These are phyloP conservation scores for Aureobasidium sp. DNA, from an alignment of 2,329 filamentous ascomycete species.

Conservation along the genomic window DNA sequence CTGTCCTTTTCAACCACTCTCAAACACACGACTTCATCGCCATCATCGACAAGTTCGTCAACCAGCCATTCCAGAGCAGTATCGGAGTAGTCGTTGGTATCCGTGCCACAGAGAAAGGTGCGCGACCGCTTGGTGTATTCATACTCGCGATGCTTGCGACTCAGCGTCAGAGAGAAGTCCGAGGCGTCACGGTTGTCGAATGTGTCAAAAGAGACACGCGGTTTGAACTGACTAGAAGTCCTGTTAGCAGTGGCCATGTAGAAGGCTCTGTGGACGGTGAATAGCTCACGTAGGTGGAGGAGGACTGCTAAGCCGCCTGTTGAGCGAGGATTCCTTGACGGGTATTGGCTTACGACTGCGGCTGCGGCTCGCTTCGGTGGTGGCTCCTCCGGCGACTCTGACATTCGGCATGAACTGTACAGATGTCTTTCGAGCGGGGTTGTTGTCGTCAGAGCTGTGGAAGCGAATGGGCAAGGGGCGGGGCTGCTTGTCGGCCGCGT, in stretches of 20 bases:
- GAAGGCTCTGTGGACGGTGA: not conserved
- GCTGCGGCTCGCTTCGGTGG: slow-evolving; percentile 18
- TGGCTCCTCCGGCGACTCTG: slow-evolving; percentile 19
- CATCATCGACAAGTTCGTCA: slow-evolving; percentile 85
- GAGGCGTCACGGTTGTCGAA: slow-evolving; percentile 61
- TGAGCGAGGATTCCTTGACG: slow-evolving; percentile 12
- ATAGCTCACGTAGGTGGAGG: slow-evolving; percentile 20
- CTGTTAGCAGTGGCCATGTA: not conserved
- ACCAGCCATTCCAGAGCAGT: slow-evolving; percentile 90
- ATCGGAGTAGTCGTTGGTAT: slow-evolving; percentile 86
- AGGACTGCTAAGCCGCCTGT: slow-evolving; percentile 20
- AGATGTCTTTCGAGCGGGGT: slow-evolving; percentile 24
- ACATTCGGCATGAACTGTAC: slow-evolving; percentile 32
- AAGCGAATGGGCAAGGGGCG: slow-evolving; percentile 17
- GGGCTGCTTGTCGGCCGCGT: slow-evolving; percentile 24
- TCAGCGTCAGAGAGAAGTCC: slow-evolving; percentile 72
- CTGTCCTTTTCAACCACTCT: slow-evolving; percentile 79
- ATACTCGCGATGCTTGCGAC: slow-evolving; percentile 80
- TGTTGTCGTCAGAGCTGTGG: slow-evolving; percentile 20
- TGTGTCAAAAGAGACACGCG: slow-evolving; percentile 68
- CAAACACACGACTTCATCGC: slow-evolving; percentile 87
- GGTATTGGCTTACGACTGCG: slow-evolving; percentile 18
- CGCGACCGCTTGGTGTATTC: slow-evolving; percentile 71
- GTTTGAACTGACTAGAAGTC: slow-evolving; percentile 51
- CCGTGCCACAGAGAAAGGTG: slow-evolving; percentile 84